phyloP scores from a whole-genome alignment of 306 rosid species.

The Benincasa hispida region DNA sequence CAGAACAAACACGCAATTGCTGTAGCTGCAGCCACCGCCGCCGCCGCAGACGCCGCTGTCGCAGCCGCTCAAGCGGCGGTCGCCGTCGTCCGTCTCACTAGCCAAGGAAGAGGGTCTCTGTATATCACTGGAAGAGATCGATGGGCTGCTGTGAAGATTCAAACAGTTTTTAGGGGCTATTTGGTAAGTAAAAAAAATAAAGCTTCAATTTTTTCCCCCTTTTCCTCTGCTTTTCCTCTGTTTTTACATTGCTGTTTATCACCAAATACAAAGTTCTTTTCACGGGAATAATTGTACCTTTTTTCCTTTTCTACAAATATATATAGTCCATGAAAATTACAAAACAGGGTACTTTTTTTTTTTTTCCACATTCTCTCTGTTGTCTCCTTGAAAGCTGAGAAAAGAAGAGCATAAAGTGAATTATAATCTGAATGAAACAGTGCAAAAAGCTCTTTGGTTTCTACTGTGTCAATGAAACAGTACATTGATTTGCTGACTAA shows the following conservation, averaged over 20 bases:
- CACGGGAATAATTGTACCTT: neutral
- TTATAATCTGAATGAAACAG: constrained; percentile 3
- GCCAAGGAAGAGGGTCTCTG: constrained; percentile 48
- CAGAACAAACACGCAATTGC: constrained; percentile 98
- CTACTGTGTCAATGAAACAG: constrained; percentile 1
- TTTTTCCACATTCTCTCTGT: neutral
- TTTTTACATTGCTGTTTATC: neutral
- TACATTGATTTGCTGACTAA: neutral
- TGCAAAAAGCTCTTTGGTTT: neutral
- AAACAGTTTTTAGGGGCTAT: constrained; percentile 78
- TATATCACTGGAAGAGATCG: constrained; percentile 39
- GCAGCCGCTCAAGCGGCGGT: constrained; percentile 91
- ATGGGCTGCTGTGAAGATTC: constrained; percentile 82
- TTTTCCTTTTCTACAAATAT: neutral
- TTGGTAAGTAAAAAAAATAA: constrained; percentile 36
- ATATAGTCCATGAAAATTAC: neutral
- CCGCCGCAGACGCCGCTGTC: constrained; percentile 81
- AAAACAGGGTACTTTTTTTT: neutral
- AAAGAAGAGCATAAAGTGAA: neutral
- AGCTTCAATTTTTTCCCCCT: neutral
- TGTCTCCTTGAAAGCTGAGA: constrained; percentile 1
- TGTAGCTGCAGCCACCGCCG: constrained; percentile 91
- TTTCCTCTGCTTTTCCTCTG: neutral
- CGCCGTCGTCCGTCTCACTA: constrained; percentile 82
- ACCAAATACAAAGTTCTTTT: neutral